Percentiles rank a stretch among this genome's conserved stretches.
phyloP scores from a whole-genome alignment of 1,284 basidiomycete species.

The Cryptococcus wingfieldii region DNA sequence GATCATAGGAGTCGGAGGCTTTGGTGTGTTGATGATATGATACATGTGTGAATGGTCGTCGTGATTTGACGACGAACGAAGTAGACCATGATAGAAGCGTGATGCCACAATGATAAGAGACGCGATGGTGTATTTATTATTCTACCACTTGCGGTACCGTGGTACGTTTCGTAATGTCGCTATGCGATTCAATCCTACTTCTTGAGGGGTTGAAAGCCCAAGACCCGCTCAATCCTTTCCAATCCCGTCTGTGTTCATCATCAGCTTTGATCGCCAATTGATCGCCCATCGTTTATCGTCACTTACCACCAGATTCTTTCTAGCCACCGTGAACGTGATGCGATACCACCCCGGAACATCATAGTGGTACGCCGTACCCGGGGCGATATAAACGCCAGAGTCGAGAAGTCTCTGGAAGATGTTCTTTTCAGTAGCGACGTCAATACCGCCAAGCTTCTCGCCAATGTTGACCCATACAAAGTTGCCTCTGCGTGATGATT shows the following conservation, averaged over 20 bases:
- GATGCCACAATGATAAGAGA: not conserved
- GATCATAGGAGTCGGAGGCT: slow-evolving; percentile 16
- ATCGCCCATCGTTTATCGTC: not conserved
- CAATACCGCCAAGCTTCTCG: slow-evolving; percentile 29
- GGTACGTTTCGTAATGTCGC: too few species aligned
- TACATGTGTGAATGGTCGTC: not conserved
- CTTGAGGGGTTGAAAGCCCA: slow-evolving; percentile 9
- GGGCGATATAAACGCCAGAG: slow-evolving; percentile 45
- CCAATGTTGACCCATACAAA: slow-evolving; percentile 47
- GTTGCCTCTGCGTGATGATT: slow-evolving; percentile 27
- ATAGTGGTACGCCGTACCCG: slow-evolving; percentile 42
- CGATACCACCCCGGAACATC: slow-evolving; percentile 38
- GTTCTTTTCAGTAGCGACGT: slow-evolving; percentile 36
- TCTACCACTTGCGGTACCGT: too few species aligned
- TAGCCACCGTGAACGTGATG: slow-evolving; percentile 41
- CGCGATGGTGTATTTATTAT: too few species aligned
- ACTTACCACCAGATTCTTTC: slow-evolving; percentile 34
- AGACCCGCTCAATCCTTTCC: slow-evolving; percentile 31
- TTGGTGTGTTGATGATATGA: not conserved
- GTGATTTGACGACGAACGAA: not conserved
- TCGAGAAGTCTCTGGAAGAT: slow-evolving; percentile 45
- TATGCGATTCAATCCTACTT: too few species aligned
- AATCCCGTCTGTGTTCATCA: slow-evolving; percentile 24
- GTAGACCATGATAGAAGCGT: not conserved
- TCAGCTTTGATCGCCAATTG: not conserved